Evolutionary conservation across 2,329 filamentous ascomycete species (phyloP).

Genomic region (Paraphaeosphaeria sporulosa): DNA sequence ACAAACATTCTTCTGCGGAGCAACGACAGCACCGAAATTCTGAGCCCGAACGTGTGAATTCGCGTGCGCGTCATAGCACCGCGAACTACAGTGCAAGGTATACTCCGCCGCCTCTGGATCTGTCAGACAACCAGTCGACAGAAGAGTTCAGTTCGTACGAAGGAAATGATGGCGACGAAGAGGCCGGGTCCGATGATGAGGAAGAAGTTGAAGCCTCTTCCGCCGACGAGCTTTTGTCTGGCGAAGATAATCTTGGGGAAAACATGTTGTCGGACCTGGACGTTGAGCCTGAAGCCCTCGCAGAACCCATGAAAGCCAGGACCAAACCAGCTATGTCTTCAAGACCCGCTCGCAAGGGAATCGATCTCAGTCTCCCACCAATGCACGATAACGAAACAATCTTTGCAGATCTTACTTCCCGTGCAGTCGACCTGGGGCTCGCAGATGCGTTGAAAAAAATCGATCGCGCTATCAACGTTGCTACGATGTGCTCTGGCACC

Average conservation of each 20-base stretch:
- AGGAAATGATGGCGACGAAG: background rate
- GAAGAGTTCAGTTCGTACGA: slow-evolving; percentile 2
- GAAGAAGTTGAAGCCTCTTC: background rate
- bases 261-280: background rate
- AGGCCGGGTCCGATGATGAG: background rate
- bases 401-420: background rate
- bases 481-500: slow-evolving; percentile 80
- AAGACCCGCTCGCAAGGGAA: background rate
- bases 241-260: background rate
- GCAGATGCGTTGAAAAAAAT: background rate
- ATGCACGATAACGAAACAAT: slow-evolving; percentile 1
- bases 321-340: background rate
- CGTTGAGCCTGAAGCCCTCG: background rate
- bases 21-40: background rate
- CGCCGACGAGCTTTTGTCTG: background rate
- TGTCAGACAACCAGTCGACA: background rate
- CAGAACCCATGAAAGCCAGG: background rate
- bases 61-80: background rate
- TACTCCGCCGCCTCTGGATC: background rate
- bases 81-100: background rate
- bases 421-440: background rate
- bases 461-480: slow-evolving; percentile 60
- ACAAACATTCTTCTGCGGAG: background rate
- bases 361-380: slow-evolving; percentile 5
- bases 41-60: too few relatives aligned